A percentile compares a stretch with the other conserved stretches of the same genome.
Conservation (phyloP, 164 flowering plant species). For the Tetracentron sinense region DNA sequence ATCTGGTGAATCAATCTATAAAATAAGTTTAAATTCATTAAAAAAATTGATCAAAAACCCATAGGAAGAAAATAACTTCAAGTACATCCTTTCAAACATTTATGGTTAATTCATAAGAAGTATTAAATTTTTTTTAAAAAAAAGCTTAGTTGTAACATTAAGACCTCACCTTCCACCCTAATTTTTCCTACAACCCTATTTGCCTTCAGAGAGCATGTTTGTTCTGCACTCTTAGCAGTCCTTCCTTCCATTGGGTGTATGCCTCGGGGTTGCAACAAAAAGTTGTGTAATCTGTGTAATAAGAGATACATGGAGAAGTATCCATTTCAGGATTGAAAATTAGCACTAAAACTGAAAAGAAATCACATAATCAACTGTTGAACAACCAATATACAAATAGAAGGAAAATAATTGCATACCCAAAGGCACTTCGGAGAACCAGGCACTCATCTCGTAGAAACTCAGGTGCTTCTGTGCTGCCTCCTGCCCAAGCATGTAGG, state of each 20-base stretch:
- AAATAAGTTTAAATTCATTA: too few species aligned
- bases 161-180: constrained; percentile 69
- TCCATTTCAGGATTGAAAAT: not conserved
- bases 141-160: not conserved
- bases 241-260: constrained; percentile 34
- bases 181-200: constrained; percentile 67
- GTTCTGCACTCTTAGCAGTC: constrained; percentile 33
- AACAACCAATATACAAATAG: not conserved
- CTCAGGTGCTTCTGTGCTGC: constrained; percentile 80
- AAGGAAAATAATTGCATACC: constrained; percentile 37
- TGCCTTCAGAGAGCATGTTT: constrained; percentile 37
- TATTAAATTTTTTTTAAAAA: too few species aligned
- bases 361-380: not conserved
- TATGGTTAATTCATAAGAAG: too few species aligned
- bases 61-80: too few species aligned
- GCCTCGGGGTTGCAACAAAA: constrained; percentile 66
- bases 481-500: constrained; percentile 77
- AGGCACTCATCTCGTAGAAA: constrained; percentile 79
- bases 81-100: too few species aligned
- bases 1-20: too few species aligned
- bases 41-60: too few species aligned
- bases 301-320: not conserved
- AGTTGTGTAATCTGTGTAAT: constrained; percentile 55
- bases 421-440: constrained; percentile 75
- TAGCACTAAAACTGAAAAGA: not conserved